Evolutionary conservation across 768 basidiomycete genomes (phyloP).

Genomic region (Gelatoporia subvermispora): DNA sequence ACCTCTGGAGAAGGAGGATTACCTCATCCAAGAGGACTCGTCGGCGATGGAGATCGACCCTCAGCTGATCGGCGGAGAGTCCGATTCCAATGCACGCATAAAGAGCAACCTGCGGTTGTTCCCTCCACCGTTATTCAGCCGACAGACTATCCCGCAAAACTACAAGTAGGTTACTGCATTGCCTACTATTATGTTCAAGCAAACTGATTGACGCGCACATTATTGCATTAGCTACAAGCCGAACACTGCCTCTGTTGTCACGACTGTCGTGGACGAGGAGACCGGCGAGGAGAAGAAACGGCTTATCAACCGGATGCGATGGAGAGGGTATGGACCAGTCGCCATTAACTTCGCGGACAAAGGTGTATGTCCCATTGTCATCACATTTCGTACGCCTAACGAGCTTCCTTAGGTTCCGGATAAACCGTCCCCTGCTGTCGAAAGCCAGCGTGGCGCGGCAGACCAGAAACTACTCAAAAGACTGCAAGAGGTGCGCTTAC

Average conservation of each 20-base stretch:
- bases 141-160: slow-evolving; percentile 71
- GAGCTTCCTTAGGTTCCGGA: slow-evolving; percentile 49
- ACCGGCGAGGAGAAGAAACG: slow-evolving; percentile 80
- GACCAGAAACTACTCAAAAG: slow-evolving; percentile 51
- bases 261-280: slow-evolving; percentile 62
- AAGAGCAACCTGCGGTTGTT: slow-evolving; percentile 68
- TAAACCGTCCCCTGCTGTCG: slow-evolving; percentile 55
- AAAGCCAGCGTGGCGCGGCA: slow-evolving; percentile 51
- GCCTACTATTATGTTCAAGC: not conserved
- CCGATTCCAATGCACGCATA: slow-evolving; percentile 10
- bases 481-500: slow-evolving; percentile 43
- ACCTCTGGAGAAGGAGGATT: slow-evolving; percentile 64
- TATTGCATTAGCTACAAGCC: slow-evolving; percentile 59
- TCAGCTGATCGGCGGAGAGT: slow-evolving; percentile 20
- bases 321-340: slow-evolving; percentile 77
- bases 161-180: slow-evolving; percentile 56
- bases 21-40: slow-evolving; percentile 31
- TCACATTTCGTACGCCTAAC: not conserved
- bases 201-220: not conserved
- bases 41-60: slow-evolving; percentile 51
- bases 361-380: slow-evolving; percentile 31
- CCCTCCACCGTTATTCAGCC: slow-evolving; percentile 86
- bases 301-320: slow-evolving; percentile 81
- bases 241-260: slow-evolving; percentile 67
- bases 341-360: slow-evolving; percentile 64